These are phyloP conservation scores for Xylaria sp. DNA, from an alignment of 2,329 filamentous ascomycete species.

Conservation along the genomic window DNA sequence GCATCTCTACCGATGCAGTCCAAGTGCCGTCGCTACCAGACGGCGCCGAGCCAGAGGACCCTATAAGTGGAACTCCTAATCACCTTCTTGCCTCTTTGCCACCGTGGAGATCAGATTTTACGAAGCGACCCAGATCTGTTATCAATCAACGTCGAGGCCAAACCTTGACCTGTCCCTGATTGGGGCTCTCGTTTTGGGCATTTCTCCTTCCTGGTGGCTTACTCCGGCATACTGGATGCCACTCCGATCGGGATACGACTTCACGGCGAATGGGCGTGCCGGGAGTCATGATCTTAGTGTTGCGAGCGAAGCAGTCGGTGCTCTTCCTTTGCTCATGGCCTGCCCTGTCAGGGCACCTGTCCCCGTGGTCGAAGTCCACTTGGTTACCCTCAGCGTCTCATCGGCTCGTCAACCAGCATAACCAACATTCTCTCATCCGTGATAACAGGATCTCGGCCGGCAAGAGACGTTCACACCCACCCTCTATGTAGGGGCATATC, in stretches of 20 bases:
- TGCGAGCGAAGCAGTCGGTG: slow-evolving; percentile 16
- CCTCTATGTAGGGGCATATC: slow-evolving; percentile 15
- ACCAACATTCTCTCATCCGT: slow-evolving; percentile 3
- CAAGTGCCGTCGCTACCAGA: slow-evolving; percentile 40
- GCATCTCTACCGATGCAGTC: slow-evolving; percentile 39
- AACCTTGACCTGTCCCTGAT: slow-evolving; percentile 19
- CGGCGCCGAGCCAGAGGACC: slow-evolving; percentile 31
- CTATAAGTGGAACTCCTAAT: slow-evolving; percentile 27
- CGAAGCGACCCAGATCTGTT: slow-evolving; percentile 23
- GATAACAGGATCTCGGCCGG: slow-evolving; percentile 32
- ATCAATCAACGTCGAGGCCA: slow-evolving; percentile 22
- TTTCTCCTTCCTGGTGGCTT: slow-evolving; percentile 27
- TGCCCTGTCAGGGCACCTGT: slow-evolving; percentile 35
- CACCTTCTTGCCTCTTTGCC: slow-evolving; percentile 23
- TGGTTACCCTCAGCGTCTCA: slow-evolving; percentile 23
- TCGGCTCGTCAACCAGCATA: slow-evolving; percentile 30
- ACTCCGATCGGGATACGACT: slow-evolving; percentile 36
- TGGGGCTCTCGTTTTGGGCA: slow-evolving; percentile 14
- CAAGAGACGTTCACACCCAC: slow-evolving; percentile 13
- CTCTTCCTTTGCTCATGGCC: slow-evolving; percentile 17
- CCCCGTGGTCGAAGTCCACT: slow-evolving; percentile 24
- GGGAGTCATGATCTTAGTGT: slow-evolving; percentile 23
- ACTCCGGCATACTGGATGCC: slow-evolving; percentile 30
- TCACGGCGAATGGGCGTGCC: slow-evolving; percentile 19
- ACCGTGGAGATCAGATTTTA: slow-evolving; percentile 12